These are phyloP conservation scores for Nicotiana benthamiana DNA, from an alignment of 257 asterid genomes.

Conservation along the genomic window DNA sequence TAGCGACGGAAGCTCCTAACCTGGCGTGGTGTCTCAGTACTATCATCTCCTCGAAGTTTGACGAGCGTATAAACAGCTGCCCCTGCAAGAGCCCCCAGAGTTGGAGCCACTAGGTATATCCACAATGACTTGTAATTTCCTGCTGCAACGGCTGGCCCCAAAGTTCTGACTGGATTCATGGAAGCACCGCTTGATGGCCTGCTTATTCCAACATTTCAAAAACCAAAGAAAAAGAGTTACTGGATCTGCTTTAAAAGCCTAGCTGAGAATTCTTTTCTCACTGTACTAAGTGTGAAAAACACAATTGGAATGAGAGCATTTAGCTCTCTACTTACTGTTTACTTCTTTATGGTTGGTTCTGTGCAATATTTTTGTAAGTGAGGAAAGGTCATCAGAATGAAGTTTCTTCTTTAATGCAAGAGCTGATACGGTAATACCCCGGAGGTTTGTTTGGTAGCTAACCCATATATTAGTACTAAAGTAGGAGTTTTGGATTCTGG, in stretches of 20 bases:
- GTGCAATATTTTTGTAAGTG: background rate
- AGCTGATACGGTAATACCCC: background rate
- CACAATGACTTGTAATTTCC: constrained; percentile 76
- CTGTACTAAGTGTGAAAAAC: background rate
- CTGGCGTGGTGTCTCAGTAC: constrained; percentile 13
- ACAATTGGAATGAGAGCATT: background rate
- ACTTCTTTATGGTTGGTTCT: background rate
- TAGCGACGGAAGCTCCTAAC: constrained; percentile 34
- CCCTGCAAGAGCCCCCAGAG: constrained; percentile 79
- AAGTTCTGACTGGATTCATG: constrained; percentile 83
- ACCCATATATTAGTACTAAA: background rate
- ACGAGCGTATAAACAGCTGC: constrained; percentile 41
- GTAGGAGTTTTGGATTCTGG: background rate
- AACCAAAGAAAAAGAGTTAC: background rate
- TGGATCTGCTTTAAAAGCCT: background rate
- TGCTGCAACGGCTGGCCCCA: constrained; percentile 91
- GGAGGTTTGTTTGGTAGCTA: background rate
- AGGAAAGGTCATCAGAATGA: background rate
- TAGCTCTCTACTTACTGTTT: background rate
- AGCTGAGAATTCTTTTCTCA: background rate
- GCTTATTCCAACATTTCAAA: background rate
- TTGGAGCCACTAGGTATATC: constrained; percentile 76
- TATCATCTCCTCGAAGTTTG: constrained; percentile 18
- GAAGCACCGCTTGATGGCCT: constrained; percentile 88
- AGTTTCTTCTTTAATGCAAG: background rate